Evolutionary conservation across 2,329 filamentous ascomycete species (phyloP), one percentile per base, ranked within the genome.

Genomic region (Capronia americana): DNA sequence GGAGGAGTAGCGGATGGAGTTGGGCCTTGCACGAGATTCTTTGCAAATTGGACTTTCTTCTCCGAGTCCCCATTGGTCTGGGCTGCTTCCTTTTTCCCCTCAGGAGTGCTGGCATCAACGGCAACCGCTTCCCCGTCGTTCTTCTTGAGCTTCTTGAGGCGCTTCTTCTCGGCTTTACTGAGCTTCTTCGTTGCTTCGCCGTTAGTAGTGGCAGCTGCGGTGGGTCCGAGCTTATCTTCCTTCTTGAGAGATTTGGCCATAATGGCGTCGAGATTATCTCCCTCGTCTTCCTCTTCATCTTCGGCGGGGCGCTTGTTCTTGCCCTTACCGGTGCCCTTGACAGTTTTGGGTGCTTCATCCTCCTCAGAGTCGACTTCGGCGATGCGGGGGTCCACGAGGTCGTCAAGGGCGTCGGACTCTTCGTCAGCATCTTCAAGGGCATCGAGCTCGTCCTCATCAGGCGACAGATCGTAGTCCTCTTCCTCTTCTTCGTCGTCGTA

Each of bases 131-230:
- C 91, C 73, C 94, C 95, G 79, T 96, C 92, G 86, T 98, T 98
- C 86, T 97, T 97, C 89, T 96, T 96, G 71, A 94, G 86, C 86
- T 96, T 96, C 90, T 99, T 98, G 75, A 91, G 87, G 80, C 97
- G 97, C 90, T 98, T 98, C 78, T 91, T 88, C 81, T 98, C 92
- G 85, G 97, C 97, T 87, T 97, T 97, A 86, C 89, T 93, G 70
- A 93, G 86, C 84, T 93, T 93, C 70, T 73, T 72, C 73, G 85
- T 78, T 74, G 93, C 90, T 14, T 64, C 68, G 71, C 87, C 87
- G 70, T 86, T 84, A 26, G 76, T 74, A 46, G 75, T 78, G n/a
- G 38, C 38, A 26, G 57, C 55, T 26, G 63, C 34, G 17, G 57
- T 30, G 41, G 54, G 54, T 54, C 80, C 75, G n/a, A 20, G n/a